Base-by-base conservation (phyloP, 164 flowering plant species). In the Liquidambar formosana region DNA sequence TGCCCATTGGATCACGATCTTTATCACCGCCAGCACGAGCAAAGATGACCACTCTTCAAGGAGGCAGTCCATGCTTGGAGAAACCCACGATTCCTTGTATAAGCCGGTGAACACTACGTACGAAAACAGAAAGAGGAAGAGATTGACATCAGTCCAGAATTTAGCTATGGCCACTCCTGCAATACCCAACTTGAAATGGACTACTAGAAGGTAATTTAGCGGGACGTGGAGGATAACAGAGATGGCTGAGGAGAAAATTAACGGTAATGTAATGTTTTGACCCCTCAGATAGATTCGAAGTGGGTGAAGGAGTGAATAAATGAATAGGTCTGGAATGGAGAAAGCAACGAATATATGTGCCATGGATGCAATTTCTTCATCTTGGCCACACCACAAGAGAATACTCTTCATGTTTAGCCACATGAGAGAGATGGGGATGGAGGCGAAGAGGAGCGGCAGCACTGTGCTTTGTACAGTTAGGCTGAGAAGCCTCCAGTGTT, bases 291-390 rank as follows among this genome's bases (percentile, higher is more conserved):
- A 93, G 73, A 91, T 79, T 10, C 99, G 71, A 0, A 95, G 83
- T 5, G 99, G 99, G 78, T 95, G 99, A 23, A 95, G 93, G 22
- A 95, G 77, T 0, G 97, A 91, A 59, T 91, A 86, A 70, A 91
- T 81, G 79, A 95, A 80, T n/a, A 95, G 84, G 79, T 92, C 96
- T 0, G 97, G 98, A n/a, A n/a, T n/a, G n/a, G n/a, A n/a, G n/a
- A n/a, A n/a, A n/a, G n/a, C n/a, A n/a, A n/a, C n/a, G n/a, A 18
- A 94, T 86, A 27, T 74, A 13, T 89, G 93, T 12, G 96, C 95
- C 46, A 79, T 68, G 12, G 88, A 72, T 13, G 96, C 82, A 68
- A 91, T 89, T 52, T 85, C 84, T 23, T 82, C 67, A 66, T 92
- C 97, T 67, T 92, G 98, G 63, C 91, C 89, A 64, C 92, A 90